These are phyloP conservation scores for Microdochium paspali DNA, from an alignment of 2,329 filamentous ascomycete genomes.

Conservation along the genomic window DNA sequence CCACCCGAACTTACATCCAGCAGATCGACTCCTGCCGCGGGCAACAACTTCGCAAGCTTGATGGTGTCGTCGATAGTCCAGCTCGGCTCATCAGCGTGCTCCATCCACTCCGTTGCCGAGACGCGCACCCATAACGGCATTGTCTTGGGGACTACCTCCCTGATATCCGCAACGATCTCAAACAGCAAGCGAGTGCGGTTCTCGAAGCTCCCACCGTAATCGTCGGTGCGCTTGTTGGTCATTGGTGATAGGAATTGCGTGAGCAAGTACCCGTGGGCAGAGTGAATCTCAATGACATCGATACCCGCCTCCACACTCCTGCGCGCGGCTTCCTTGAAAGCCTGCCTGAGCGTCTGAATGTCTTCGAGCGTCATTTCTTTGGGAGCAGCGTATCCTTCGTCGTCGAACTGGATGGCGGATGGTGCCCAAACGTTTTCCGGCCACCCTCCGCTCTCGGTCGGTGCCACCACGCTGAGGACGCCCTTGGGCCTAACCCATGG, in stretches of 20 bases:
- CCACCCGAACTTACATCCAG: slow-evolving; percentile 76
- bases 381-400: slow-evolving; percentile 45
- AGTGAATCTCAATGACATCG: slow-evolving; percentile 34
- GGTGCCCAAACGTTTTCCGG: slow-evolving; percentile 43
- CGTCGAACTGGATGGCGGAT: slow-evolving; percentile 47
- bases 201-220: slow-evolving; percentile 56
- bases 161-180: slow-evolving; percentile 41
- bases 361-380: slow-evolving; percentile 39
- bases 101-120: slow-evolving; percentile 56
- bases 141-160: slow-evolving; percentile 38
- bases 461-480: slow-evolving; percentile 40
- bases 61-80: slow-evolving; percentile 67
- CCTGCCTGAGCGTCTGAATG: slow-evolving; percentile 40
- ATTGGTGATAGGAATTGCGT: slow-evolving; percentile 30
- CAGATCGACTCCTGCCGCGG: slow-evolving; percentile 67
- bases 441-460: slow-evolving; percentile 44
- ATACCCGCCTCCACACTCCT: slow-evolving; percentile 48
- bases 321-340: slow-evolving; percentile 47
- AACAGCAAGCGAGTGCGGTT: slow-evolving; percentile 54
- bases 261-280: slow-evolving; percentile 38
- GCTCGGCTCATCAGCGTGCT: slow-evolving; percentile 30
- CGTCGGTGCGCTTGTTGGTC: slow-evolving; percentile 33
- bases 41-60: slow-evolving; percentile 59
- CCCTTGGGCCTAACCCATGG: slow-evolving; percentile 54
- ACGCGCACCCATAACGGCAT: slow-evolving; percentile 51